Base-by-base conservation (phyloP, 257 asterid genomes). In the Hygrophila difformis region DNA sequence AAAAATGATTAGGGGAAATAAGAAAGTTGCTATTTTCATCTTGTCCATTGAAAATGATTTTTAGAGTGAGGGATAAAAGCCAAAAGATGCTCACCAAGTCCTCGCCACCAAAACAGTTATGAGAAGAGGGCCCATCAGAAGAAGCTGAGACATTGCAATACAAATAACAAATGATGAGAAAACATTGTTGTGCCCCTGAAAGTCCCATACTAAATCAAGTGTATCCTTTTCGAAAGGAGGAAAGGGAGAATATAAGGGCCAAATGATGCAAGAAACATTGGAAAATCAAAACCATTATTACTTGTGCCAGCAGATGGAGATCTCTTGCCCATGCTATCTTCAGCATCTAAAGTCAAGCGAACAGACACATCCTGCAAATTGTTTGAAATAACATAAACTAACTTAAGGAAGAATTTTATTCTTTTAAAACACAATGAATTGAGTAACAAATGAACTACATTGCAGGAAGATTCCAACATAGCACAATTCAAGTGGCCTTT, bases 291-390 rank as follows among this genome's bases (percentile, higher is more conserved):
- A 66, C 78, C 74, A 67, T 48, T 61, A 41, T 63, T 50, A 38
- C 60, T 70, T 61, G 67, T 68, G 29, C 23, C 34, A 48, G 60
- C 68, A 65, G 77, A 72, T 36, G 75, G 67, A 57, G 74, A 68
- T 50, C 71, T 62, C 64, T 60, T 67, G 20, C 53, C 53, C 62
- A 47, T 24, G 67, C 53, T 70, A 61, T 60, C 75, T 26, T 59
- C 72, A 47, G 50, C 72, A 47, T 72, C 76, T 29, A 67, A 59
- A 42, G 62, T 56, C 51, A 65, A 33, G 60, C 51, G 64, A 64
- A 42, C 54, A 5, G 69, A 68, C 51, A 60, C 75, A 51, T 49
- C 77, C 95, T 80, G 78, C 68, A 68, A 38, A 41, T 57, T 63
- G 26, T 52, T 58, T 43, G 59, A 58, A 53, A 47, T 58, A 17